These are phyloP conservation scores for Monosporozyma servazzii DNA, from an alignment of 805 yeast genomes.

Conservation along the genomic window DNA sequence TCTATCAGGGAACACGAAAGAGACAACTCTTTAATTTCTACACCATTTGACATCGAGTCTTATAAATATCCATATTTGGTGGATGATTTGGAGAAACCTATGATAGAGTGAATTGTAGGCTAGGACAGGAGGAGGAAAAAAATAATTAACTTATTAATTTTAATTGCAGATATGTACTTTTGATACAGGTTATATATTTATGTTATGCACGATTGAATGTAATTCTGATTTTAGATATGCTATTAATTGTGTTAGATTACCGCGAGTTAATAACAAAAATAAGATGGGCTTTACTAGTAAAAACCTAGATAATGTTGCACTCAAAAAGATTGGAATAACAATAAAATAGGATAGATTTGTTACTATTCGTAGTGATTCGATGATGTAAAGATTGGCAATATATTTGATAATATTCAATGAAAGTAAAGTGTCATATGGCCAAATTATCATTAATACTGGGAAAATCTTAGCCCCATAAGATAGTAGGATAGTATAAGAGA, in stretches of 20 bases:
- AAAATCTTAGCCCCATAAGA: constrained; percentile 75
- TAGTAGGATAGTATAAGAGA: constrained; percentile 62
- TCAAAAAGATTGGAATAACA: constrained; percentile 13
- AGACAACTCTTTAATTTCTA: constrained; percentile 17
- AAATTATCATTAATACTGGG: constrained; percentile 87
- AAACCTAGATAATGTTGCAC: constrained; percentile 14
- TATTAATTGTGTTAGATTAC: not conserved
- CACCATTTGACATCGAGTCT: constrained; percentile 32
- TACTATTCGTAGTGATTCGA: constrained; percentile 52
- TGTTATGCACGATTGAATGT: not conserved
- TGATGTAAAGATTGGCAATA: constrained; percentile 50
- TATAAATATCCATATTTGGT: constrained; percentile 73
- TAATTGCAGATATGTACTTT: not conserved
- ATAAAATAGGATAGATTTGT: constrained; percentile 26
- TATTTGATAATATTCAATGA: constrained; percentile 51
- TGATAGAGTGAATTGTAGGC: constrained; percentile 38
- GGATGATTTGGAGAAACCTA: constrained; percentile 72
- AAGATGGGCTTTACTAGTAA: constrained; percentile 17
- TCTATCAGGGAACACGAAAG: constrained; percentile 51
- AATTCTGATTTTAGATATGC: constrained; percentile 2
- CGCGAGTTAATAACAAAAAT: constrained; percentile 14
- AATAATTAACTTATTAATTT: not conserved
- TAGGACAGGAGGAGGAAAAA: not conserved
- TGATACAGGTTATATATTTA: constrained; percentile 1
- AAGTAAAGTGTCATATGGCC: constrained; percentile 88